These are phyloP conservation scores for Eucalyptus marginata DNA, from an alignment of 345 rosid genomes.

Conservation along the genomic window DNA sequence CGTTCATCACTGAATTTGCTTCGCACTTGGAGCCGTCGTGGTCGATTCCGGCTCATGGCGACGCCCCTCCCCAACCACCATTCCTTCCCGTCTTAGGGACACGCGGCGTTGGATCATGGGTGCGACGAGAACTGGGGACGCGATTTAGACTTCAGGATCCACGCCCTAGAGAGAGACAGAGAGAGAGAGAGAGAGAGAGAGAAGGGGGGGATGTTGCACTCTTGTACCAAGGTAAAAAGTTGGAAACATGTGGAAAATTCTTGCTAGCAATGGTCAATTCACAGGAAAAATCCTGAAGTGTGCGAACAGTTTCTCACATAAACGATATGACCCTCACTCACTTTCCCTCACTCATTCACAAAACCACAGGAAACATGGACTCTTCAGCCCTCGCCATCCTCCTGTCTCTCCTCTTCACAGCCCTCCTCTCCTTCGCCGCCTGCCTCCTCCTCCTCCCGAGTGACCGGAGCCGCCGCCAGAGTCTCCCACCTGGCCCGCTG, in stretches of 20 bases:
- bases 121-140: background rate
- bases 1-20: background rate
- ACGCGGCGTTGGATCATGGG: background rate
- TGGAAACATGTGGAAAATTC: background rate
- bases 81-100: background rate
- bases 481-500: background rate
- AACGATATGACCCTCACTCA: background rate
- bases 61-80: background rate
- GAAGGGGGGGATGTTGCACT: background rate
- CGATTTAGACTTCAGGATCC: background rate
- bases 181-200: too few species aligned
- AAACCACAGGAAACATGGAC: background rate
- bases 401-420: background rate
- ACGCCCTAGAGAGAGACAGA: too few species aligned
- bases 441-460: background rate
- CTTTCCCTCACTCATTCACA: too few species aligned
- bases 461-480: background rate
- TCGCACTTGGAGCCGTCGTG: background rate
- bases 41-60: background rate
- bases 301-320: background rate
- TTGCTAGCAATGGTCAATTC: background rate
- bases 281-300: background rate
- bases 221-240: background rate
- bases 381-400: background rate
- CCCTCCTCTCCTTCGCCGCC: background rate